phyloP scores from a whole-genome alignment of 2,329 filamentous ascomycete genomes.

The Lachnellula subtilissima region DNA sequence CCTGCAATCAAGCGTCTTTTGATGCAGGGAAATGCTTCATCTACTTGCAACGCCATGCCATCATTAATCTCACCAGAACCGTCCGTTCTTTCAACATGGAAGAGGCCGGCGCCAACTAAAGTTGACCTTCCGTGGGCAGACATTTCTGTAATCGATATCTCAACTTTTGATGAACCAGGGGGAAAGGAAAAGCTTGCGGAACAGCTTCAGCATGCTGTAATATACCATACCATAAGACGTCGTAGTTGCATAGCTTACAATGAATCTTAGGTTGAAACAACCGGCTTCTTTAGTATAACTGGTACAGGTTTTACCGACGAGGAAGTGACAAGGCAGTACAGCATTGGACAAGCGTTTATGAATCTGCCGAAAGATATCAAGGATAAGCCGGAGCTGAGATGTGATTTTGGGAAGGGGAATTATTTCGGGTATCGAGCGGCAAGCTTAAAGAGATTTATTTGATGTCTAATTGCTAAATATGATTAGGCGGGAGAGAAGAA shows the following conservation, averaged over 20 bases:
- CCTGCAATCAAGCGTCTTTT: no score
- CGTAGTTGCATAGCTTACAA: conserved; percentile 17
- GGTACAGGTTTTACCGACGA: conserved; percentile 56
- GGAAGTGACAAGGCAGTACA: conserved; percentile 54
- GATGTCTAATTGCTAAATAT: not conserved
- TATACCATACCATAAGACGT: not conserved
- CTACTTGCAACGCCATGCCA: conserved; percentile 1
- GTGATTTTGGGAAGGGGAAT: conserved; percentile 45
- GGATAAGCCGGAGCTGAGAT: conserved; percentile 47
- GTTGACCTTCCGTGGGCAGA: conserved; percentile 40
- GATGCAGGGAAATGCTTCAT: no score
- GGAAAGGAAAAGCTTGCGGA: conserved; percentile 46
- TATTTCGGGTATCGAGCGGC: conserved; percentile 49
- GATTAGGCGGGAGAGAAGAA: conserved; percentile 7
- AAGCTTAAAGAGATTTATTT: not conserved
- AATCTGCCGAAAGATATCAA: conserved; percentile 50
- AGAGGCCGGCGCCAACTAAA: conserved; percentile 28
- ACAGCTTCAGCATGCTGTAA: conserved; percentile 46
- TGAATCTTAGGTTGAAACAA: conserved; percentile 29
- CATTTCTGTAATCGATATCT: conserved; percentile 47
- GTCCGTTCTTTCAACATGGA: conserved; percentile 22
- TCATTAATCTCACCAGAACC: conserved; percentile 6
- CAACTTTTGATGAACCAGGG: conserved; percentile 41
- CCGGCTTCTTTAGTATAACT: conserved; percentile 56
- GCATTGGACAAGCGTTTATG: conserved; percentile 54